Evolutionary conservation across 768 basidiomycete species (phyloP).

Genomic region (Cytidiella melzeri): DNA sequence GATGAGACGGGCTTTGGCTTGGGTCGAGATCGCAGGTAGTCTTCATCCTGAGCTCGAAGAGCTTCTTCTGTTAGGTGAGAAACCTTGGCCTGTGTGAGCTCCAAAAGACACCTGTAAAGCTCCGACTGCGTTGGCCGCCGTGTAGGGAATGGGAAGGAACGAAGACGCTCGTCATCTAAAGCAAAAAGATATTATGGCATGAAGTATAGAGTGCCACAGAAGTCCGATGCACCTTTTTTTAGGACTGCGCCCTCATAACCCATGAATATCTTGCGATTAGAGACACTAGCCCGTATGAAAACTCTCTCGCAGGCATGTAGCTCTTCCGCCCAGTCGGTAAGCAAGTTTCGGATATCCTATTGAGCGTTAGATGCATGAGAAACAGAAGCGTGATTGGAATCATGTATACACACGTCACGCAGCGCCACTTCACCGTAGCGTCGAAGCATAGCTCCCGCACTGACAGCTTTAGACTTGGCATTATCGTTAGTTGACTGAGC

Average conservation of each 20-base stretch:
- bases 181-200: too few species aligned
- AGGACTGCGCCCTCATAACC: constrained; percentile 82
- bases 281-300: constrained; percentile 84
- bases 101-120: constrained; percentile 76
- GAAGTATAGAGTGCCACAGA: not conserved
- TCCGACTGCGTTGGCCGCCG: constrained; percentile 95
- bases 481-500: constrained; percentile 91
- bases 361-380: not conserved
- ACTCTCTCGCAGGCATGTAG: constrained; percentile 82
- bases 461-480: constrained; percentile 86
- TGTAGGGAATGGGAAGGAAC: constrained; percentile 95
- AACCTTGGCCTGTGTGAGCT: constrained; percentile 78
- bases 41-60: constrained; percentile 81
- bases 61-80: constrained; percentile 84
- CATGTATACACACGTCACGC: constrained; percentile 56
- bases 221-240: constrained; percentile 43
- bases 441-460: constrained; percentile 89
- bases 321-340: constrained; percentile 85
- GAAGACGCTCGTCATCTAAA: constrained; percentile 64
- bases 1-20: constrained; percentile 58
- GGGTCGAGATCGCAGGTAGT: constrained; percentile 82
- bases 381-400: not conserved
- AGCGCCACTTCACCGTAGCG: constrained; percentile 94
- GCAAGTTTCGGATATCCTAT: constrained; percentile 82
- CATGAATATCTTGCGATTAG: constrained; percentile 84